Base-by-base conservation (phyloP, 495 filamentous ascomycete genomes). In the Penicillium canariense region DNA sequence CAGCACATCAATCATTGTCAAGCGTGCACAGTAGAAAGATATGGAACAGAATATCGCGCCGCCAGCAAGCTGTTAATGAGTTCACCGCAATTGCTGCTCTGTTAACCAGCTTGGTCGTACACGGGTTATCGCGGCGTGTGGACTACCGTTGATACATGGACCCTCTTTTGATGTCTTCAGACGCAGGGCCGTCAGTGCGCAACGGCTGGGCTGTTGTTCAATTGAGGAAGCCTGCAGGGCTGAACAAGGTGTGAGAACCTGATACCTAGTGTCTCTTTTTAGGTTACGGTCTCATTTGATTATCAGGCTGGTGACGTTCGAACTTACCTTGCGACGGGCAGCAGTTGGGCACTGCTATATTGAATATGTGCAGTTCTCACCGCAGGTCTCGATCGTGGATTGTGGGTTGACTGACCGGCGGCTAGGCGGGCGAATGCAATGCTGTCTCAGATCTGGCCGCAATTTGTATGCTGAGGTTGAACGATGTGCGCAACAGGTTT, bases 201-300 rank as follows among this genome's bases (percentile, higher is more conserved):
- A 59, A 53, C 49, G 48, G 56, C 42, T 61, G 54, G 44, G 48
- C 36, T 48, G 63, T 38, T 46, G 49, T 53, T 46, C 10, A 32
- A 5, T 50, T 52, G 36, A 46, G 67, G 67, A 56, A 54, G 57
- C 52, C 66, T 73, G 69, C 70, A 73, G 58, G 50, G 25, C 31
- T 64, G 42, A 40, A 35, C 30, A 46, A 56, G 48, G 58, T 48
- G 47, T 67, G 20, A 62, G 59, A n/a, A n/a, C 44, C 31, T 42
- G 31, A 32, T 52, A 28, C 55, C 59, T 56, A 53, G 61, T 54
- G 0, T 46, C 18, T 12, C n/a, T n/a, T n/a, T n/a, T n/a, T n/a
- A n/a, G n/a, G n/a, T n/a, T n/a, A n/a, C n/a, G n/a, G n/a, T n/a
- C n/a, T n/a, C n/a, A n/a, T n/a, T n/a, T n/a, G n/a, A n/a, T n/a